These are phyloP conservation scores for Phytophthora pinifolia DNA, from an alignment of 352 stramenopile genomes.

Conservation along the genomic window DNA sequence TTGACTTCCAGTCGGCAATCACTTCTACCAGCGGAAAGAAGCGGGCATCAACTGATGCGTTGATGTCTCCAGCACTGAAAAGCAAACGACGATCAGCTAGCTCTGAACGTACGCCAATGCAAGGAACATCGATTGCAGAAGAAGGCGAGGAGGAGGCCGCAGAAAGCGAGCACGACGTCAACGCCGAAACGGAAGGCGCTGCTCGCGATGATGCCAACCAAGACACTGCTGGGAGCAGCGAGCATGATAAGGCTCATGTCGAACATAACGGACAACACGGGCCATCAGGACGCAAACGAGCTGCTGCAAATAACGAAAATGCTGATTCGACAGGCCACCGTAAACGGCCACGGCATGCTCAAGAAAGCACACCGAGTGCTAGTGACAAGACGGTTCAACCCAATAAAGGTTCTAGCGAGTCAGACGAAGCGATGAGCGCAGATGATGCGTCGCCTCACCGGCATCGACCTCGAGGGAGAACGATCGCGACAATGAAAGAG, in stretches of 20 bases:
- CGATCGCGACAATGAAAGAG: conserved; percentile 1
- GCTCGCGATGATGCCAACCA: conserved; percentile 15
- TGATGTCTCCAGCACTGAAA: conserved; percentile 34
- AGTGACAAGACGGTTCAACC: background rate
- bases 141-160: conserved; percentile 21
- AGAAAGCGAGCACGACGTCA: background rate
- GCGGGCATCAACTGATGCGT: conserved; percentile 6
- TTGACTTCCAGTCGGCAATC: conserved; percentile 67
- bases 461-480: conserved; percentile 1
- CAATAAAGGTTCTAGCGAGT: background rate
- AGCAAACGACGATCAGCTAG: conserved; percentile 36
- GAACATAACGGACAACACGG: conserved; percentile 21
- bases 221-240: background rate
- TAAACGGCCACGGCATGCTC: conserved; percentile 19
- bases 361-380: conserved; percentile 7
- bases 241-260: conserved; percentile 10
- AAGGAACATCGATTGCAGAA: conserved; percentile 38
- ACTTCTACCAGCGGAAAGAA: conserved; percentile 18
- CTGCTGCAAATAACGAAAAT: conserved; percentile 9
- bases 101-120: conserved; percentile 36
- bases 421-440: conserved; percentile 16
- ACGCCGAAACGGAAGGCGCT: conserved; percentile 6
- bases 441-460: conserved; percentile 4
- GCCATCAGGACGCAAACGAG: conserved; percentile 18
- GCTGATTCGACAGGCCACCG: background rate